Evolutionary conservation across 495 filamentous ascomycete species (phyloP).

Genomic region (Penicillium cataractarum): DNA sequence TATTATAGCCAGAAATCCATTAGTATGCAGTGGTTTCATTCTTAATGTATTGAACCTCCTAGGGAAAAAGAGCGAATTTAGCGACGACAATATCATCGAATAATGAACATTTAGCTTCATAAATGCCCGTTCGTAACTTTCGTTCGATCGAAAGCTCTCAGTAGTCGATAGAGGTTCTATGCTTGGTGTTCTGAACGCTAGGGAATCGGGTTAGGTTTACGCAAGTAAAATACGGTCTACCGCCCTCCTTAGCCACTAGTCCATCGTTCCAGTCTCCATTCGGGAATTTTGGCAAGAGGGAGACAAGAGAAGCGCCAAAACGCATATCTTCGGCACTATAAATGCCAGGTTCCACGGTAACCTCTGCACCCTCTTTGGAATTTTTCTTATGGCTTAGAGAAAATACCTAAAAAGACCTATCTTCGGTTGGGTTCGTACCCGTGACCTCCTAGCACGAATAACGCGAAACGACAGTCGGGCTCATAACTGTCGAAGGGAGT

Average conservation of each 20-base stretch:
- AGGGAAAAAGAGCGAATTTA: background rate
- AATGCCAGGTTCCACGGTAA: background rate
- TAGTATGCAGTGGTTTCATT: background rate
- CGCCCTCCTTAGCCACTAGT: background rate
- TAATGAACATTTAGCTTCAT: background rate
- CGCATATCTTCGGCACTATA: background rate
- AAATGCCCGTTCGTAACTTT: background rate
- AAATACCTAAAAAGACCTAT: no score
- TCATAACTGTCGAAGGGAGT: no score
- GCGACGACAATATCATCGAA: background rate
- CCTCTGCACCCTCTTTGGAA: no score
- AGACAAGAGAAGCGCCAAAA: background rate
- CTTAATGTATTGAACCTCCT: background rate
- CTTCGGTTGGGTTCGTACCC: no score
- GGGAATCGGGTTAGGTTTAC: background rate
- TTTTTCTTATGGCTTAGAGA: no score
- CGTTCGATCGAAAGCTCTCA: background rate
- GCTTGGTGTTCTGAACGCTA: background rate
- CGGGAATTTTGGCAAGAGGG: background rate
- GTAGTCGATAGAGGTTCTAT: background rate
- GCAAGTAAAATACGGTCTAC: background rate
- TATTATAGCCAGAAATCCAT: background rate
- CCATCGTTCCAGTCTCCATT: background rate
- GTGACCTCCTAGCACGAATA: no score
- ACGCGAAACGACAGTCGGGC: no score